Base-by-base conservation (phyloP, 495 filamentous ascomycete genomes). In the Gamarada debralockiae region DNA sequence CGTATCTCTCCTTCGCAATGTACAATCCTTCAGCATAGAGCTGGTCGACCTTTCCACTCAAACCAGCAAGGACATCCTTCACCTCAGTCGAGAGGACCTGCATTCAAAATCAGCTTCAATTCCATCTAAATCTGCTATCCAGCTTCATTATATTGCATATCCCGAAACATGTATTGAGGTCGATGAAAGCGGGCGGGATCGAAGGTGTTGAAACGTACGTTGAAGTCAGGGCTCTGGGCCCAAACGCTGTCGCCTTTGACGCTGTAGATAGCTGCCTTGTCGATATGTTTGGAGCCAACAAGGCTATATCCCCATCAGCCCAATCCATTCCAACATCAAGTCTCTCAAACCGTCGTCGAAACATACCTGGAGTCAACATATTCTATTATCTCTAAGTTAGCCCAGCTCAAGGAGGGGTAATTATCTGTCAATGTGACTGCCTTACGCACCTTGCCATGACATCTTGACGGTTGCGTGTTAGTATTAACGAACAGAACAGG, bases 231-330 rank as follows among this genome's bases (percentile, higher is more conserved):
- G 18, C 82, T 79, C n/a, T 73, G 64, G 51, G 92, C 92, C 89
- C 92, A 96, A 58, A 84, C 76, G 66, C 83, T 89, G 65, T 89
- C 86, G 65, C 91, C 89, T 55, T 85, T 83, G 53, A 70, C 73
- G 71, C 84, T 89, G 73, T 92, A 82, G 69, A 97, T 95, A 64
- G 87, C 88, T 61, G 82, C 93, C 73, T 87, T 84, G 76, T 93
- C 87, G 70, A 96, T 73, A 69, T 93, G 86, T 62, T 83, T 83
- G 59, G 78, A 83, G 72, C 79, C 89, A 64, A 97, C 80, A 58
- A 97, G 81, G 81, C 92, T 92, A 48, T 36, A 12, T 14, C 15
- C 15, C 40, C 34, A 51, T 60, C 43, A 60, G 50, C 13, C 38
- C 2, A 18, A 38, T n/a, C n/a, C 15, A 29, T 14, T 29, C 22